Percentiles rank a stretch among this genome's conserved stretches.
Conservation (phyloP, 75 land plant species). For the Sequoiadendron giganteum region DNA sequence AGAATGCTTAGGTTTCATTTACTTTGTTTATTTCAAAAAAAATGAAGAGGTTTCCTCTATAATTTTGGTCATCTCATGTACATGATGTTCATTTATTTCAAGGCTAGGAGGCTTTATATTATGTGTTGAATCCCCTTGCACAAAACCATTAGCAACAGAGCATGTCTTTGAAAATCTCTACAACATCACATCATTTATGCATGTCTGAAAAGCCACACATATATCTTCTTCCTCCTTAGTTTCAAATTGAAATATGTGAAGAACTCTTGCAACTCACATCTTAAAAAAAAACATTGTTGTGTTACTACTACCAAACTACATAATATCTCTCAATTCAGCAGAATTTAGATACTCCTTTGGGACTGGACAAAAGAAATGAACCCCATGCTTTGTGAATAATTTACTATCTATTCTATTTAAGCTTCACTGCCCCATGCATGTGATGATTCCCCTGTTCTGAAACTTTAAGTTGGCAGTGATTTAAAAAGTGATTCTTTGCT, state of each 20-base stretch:
- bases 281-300: conserved; percentile 97
- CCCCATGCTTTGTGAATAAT: no score
- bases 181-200: conserved; percentile 99
- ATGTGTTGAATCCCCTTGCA: conserved; percentile 52
- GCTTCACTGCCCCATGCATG: no score
- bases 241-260: conserved; percentile 98
- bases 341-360: conserved; percentile 98
- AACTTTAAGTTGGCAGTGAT: no score
- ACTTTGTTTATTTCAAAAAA: no score
- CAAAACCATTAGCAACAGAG: conserved; percentile 53
- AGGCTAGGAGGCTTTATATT: conserved; percentile 54
- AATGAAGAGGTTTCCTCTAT: conserved; percentile 90
- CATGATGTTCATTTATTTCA: conserved; percentile 77
- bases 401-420: no score
- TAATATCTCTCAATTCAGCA: conserved; percentile 95
- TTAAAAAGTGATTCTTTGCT: no score
- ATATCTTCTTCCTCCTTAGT: conserved; percentile 99
- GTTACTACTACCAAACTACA: conserved; percentile 99
- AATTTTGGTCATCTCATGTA: conserved; percentile 73
- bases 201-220: conserved; percentile 99
- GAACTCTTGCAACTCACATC: conserved; percentile 97
- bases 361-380: conserved; percentile 98
- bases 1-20: no score
- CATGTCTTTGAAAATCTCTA: conserved; percentile 94
- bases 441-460: no score